phyloP scores from a whole-genome alignment of 495 filamentous ascomycete species.

The Articulospora tetracladia region DNA sequence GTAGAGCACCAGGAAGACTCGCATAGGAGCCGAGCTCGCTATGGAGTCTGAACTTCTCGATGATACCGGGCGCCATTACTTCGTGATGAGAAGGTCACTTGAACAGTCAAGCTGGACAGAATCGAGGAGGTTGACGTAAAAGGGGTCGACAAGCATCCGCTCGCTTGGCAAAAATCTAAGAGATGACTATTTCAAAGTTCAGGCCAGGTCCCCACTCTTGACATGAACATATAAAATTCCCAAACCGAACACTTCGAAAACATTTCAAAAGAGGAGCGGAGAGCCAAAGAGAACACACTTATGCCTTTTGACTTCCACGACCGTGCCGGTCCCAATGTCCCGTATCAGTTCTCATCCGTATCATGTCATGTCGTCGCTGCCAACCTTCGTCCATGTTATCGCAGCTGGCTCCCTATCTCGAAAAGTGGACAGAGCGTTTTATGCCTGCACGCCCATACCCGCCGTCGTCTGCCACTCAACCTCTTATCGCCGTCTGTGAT shows the following conservation, averaged over 20 bases:
- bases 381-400: not conserved
- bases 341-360: not conserved
- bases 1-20: not conserved
- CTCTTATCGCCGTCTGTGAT: not conserved
- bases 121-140: not conserved
- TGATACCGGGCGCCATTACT: not conserved
- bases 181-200: not conserved
- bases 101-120: not conserved
- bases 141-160: not conserved
- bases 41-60: constrained; percentile 6
- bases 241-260: not conserved
- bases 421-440: not conserved
- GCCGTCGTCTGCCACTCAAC: not conserved
- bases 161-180: not conserved
- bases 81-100: not conserved
- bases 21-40: constrained; percentile 4
- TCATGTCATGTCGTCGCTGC: not conserved
- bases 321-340: not conserved
- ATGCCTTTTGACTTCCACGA: not conserved
- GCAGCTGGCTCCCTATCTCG: not conserved
- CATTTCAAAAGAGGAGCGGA: not conserved
- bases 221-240: not conserved
- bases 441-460: not conserved
- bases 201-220: constrained; percentile 4
- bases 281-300: not conserved